Percentiles rank a stretch among this genome's conserved stretches.
phyloP scores from a whole-genome alignment of 371 early-diverging fungal species.

The Rhizopus delemar region DNA sequence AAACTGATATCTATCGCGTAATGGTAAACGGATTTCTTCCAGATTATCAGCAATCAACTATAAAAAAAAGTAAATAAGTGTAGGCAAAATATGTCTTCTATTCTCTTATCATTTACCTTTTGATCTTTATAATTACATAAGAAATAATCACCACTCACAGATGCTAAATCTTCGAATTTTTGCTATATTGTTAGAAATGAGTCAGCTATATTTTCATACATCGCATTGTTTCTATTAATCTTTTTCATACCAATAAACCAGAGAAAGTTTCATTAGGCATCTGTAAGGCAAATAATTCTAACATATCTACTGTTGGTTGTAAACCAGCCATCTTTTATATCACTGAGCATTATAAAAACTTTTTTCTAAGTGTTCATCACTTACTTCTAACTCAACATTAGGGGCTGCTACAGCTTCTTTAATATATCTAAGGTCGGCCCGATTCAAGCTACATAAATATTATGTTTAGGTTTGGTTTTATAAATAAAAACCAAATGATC shows the following conservation, averaged over 20 bases:
- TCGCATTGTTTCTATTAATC: background rate
- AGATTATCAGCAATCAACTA: conserved; percentile 65
- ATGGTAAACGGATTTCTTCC: conserved; percentile 57
- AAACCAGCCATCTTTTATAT: conserved; percentile 70
- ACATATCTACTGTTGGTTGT: conserved; percentile 76
- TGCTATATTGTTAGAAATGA: conserved; percentile 23
- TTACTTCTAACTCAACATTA: conserved; percentile 35
- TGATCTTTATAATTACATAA: conserved; percentile 73
- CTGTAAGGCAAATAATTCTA: conserved; percentile 77
- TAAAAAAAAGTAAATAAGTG: background rate
- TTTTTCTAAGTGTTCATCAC: background rate
- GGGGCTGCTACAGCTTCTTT: conserved; percentile 35
- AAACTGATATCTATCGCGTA: conserved; percentile 69
- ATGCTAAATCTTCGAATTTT: conserved; percentile 72
- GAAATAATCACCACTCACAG: conserved; percentile 70
- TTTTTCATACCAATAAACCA: conserved; percentile 55
- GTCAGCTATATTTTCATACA: background rate
- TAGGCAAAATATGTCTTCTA: background rate
- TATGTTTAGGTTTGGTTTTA: too few relatives aligned
- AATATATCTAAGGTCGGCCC: conserved; percentile 34
- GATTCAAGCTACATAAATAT: conserved; percentile 23
- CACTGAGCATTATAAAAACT: background rate
- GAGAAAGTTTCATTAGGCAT: conserved; percentile 69
- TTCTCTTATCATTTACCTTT: conserved; percentile 41
- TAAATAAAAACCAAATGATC: too few relatives aligned